These are phyloP conservation scores for Cercophora scortea DNA, from an alignment of 495 filamentous ascomycete species.

Conservation along the genomic window DNA sequence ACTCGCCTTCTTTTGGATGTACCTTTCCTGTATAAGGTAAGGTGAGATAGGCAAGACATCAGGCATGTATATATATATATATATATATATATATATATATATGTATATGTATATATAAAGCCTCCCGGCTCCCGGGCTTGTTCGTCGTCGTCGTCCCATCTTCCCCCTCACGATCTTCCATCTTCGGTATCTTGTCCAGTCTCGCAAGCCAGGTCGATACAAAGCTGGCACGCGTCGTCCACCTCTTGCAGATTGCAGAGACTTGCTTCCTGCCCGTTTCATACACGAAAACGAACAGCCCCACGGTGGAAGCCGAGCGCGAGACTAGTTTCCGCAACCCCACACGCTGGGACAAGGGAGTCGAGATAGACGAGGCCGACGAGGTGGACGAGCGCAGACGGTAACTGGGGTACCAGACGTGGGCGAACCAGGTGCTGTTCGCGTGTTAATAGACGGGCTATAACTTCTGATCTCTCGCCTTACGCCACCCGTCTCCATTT, in stretches of 20 bases:
- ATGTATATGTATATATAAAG: not conserved
- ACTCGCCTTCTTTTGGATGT: too few species aligned
- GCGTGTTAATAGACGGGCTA: too few species aligned
- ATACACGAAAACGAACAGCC: not conserved
- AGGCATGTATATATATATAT: not conserved
- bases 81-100: not conserved
- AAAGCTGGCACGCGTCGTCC: conserved; percentile 8
- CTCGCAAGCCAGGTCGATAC: not conserved
- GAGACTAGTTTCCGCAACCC: not conserved
- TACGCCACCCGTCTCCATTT: not conserved
- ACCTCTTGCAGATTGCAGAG: not conserved
- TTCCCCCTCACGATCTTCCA: conserved; percentile 2
- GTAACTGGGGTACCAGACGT: too few species aligned
- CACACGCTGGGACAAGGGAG: not conserved
- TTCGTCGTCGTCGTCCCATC: not conserved
- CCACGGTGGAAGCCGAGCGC: not conserved
- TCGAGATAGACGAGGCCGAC: too few species aligned
- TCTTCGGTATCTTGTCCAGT: not conserved
- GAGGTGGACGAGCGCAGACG: too few species aligned
- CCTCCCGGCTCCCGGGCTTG: not conserved
- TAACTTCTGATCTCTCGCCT: too few species aligned
- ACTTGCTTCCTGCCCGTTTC: conserved; percentile 5
- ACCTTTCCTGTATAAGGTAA: too few species aligned
- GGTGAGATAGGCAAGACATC: not conserved
- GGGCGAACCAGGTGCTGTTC: too few species aligned